Evolutionary conservation across 331 rosid species (phyloP).

Genomic region (Telfairia occidentalis): DNA sequence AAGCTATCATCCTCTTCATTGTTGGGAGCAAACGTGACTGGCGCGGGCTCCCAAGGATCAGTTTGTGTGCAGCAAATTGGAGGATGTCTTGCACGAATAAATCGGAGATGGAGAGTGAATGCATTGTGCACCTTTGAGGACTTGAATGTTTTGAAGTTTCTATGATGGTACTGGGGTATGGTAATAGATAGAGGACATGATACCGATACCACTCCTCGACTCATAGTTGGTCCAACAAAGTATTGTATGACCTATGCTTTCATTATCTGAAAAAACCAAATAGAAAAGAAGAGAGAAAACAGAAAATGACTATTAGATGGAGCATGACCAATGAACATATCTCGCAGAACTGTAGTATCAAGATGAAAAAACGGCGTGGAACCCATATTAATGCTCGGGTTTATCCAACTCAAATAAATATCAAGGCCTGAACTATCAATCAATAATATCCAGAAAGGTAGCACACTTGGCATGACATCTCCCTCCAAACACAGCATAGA

Average conservation of each 20-base stretch:
- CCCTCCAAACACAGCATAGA: background rate
- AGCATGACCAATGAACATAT: background rate
- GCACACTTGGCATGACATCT: background rate
- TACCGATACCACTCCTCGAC: slow-evolving; percentile 33
- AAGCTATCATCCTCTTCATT: slow-evolving; percentile 29
- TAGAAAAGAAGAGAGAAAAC: background rate
- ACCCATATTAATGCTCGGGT: background rate
- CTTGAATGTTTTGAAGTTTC: slow-evolving; percentile 24
- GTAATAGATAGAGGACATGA: slow-evolving; percentile 26
- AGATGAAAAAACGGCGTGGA: background rate
- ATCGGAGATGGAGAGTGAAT: slow-evolving; percentile 10
- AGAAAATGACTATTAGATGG: background rate
- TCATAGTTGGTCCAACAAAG: slow-evolving; percentile 18
- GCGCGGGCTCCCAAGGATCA: slow-evolving; percentile 62
- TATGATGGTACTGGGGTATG: slow-evolving; percentile 14
- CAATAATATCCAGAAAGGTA: background rate
- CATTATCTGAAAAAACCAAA: slow-evolving; percentile 12
- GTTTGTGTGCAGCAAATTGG: slow-evolving; percentile 43
- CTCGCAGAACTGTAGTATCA: background rate
- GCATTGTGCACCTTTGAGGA: slow-evolving; percentile 24
- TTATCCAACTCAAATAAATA: background rate
- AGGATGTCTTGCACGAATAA: slow-evolving; percentile 21
- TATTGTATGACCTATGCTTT: background rate
- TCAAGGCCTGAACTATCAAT: background rate
- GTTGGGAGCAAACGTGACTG: slow-evolving; percentile 37